Evolutionary conservation across 345 rosid genomes (phyloP).

Genomic region (Lepidium aucheri): DNA sequence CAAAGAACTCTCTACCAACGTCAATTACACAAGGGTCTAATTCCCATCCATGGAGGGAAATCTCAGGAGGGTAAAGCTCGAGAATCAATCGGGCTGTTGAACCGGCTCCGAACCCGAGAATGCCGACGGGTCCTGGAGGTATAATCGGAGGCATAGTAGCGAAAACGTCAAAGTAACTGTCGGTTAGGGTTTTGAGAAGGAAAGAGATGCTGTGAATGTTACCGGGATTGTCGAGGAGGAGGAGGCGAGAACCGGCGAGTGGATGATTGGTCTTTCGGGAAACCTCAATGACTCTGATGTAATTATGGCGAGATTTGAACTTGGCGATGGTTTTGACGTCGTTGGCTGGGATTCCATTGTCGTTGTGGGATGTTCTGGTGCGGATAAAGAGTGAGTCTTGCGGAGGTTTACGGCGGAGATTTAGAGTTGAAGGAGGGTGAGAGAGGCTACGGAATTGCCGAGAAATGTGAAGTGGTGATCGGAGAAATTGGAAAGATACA

Average conservation of each 20-base stretch:
- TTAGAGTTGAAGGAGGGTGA: conserved; percentile 3
- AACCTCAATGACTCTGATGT: conserved; percentile 73
- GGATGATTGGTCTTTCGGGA: conserved; percentile 64
- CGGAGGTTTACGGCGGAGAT: conserved; percentile 17
- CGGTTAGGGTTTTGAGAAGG: conserved; percentile 55
- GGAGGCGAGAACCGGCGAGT: conserved; percentile 47
- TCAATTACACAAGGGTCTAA: conserved; percentile 72
- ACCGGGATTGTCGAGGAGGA: conserved; percentile 79
- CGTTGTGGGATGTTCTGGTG: conserved; percentile 18
- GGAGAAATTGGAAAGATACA: conserved; percentile 14
- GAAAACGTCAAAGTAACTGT: conserved; percentile 79
- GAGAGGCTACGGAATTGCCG: background rate
- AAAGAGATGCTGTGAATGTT: conserved; percentile 89
- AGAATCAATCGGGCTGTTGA: conserved; percentile 62
- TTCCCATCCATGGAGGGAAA: conserved; percentile 77
- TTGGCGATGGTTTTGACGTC: conserved; percentile 60
- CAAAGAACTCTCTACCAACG: conserved; percentile 75
- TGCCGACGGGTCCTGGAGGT: conserved; percentile 71
- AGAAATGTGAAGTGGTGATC: conserved; percentile 3
- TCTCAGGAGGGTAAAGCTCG: conserved; percentile 53
- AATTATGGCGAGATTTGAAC: conserved; percentile 74
- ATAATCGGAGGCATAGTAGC: conserved; percentile 67
- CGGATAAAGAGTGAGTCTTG: conserved; percentile 16
- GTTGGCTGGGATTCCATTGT: conserved; percentile 56
- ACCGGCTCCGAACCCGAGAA: conserved; percentile 87